Base-by-base conservation (phyloP, 495 filamentous ascomycete species). In the Lophium mytilinum region DNA sequence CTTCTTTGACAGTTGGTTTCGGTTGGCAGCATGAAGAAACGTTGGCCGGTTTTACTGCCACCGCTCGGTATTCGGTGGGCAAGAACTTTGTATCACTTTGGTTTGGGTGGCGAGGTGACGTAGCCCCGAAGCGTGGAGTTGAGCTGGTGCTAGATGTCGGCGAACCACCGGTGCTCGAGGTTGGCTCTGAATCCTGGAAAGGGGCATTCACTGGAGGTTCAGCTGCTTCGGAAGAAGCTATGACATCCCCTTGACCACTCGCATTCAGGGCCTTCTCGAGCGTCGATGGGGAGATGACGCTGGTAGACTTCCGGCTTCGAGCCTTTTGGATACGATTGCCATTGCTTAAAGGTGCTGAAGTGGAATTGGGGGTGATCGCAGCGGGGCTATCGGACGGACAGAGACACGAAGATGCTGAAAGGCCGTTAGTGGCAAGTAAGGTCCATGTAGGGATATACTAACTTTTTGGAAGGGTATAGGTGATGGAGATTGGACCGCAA, bases 401-500 rank as follows among this genome's bases (percentile, higher is more conserved):
- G 35, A 51, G 56, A 46, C 60, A 63, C 34, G 57, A 58, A 15
- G 61, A 65, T 24, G 58, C 60, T 63, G 30, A 19, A 9, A 3
- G 43, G 33, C 17, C 17, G 50, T 21, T 24, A 35, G 8, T 21
- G 12, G 50, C 48, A 14, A 33, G 30, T n/a, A n/a, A 17, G 33
- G 9, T 46, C n/a, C 39, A 30, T 30, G 24, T 30, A 30, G 24
- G 6, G 39, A 34, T 33, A 1, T 4, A 48, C 60, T 41, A 56
- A 66, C 63, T 52, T 39, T 65, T 67, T 17, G 65, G 65, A 24
- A 67, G 62, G 9, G 62, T 63, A 41, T 65, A 67, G 50, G 59
- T 80, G 53, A 83, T 73, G 15, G 76, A 73, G 56, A 72, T 66
- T 53, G 73, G 77, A 41, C 75, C 71, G 61, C 83, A 86, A 52